Evolutionary conservation across 2,329 filamentous ascomycete species (phyloP).

Genomic region (Penicillium sp.): DNA sequence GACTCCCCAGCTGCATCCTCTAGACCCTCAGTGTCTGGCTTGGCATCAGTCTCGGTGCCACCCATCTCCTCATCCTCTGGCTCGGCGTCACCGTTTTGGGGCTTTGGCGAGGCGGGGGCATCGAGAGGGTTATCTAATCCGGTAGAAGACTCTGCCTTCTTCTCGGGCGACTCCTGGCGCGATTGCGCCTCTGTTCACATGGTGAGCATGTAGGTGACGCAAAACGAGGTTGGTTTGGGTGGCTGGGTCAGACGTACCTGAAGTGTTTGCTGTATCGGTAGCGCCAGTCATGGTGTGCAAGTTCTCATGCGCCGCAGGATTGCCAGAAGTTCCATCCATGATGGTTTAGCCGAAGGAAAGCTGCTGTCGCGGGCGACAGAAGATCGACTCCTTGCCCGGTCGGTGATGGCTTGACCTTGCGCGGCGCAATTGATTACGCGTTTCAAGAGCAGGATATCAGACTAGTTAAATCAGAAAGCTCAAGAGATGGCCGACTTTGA

Average conservation of each 20-base stretch:
- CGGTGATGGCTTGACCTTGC: slow-evolving; percentile 19
- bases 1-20: slow-evolving; percentile 50
- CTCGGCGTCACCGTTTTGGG: slow-evolving; percentile 61
- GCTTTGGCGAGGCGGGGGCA: slow-evolving; percentile 65
- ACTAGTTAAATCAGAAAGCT: slow-evolving; percentile 8
- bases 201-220: slow-evolving; percentile 24
- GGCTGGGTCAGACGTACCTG: slow-evolving; percentile 31
- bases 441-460: slow-evolving; percentile 8
- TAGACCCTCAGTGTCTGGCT: slow-evolving; percentile 49
- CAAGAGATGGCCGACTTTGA: slow-evolving; percentile 13
- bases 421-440: slow-evolving; percentile 17
- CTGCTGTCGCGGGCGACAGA: slow-evolving; percentile 33
- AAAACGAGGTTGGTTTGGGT: slow-evolving; percentile 10
- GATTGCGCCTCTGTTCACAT: slow-evolving; percentile 35
- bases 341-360: slow-evolving; percentile 30
- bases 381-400: slow-evolving; percentile 35
- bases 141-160: slow-evolving; percentile 30
- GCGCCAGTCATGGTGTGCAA: slow-evolving; percentile 27
- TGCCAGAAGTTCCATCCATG: slow-evolving; percentile 42
- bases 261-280: slow-evolving; percentile 32
- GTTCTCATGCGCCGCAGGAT: slow-evolving; percentile 34
- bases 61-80: slow-evolving; percentile 79
- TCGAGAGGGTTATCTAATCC: slow-evolving; percentile 68
- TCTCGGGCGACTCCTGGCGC: slow-evolving; percentile 34
- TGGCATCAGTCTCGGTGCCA: slow-evolving; percentile 55